Evolutionary conservation across 768 basidiomycete genomes (phyloP).

Genomic region (Kwoniella botswanensis): DNA sequence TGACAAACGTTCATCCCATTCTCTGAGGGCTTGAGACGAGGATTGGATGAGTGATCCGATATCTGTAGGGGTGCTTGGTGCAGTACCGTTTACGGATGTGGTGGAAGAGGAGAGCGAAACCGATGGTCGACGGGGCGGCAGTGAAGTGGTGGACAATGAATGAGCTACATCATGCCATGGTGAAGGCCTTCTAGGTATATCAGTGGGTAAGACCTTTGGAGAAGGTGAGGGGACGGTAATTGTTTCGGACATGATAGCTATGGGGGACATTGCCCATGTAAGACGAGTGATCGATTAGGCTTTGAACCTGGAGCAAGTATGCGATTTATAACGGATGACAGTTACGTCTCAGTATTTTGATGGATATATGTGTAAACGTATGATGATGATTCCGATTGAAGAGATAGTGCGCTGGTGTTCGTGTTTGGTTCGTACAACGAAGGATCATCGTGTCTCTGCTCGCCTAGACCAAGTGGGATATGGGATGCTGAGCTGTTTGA

Average conservation of each 20-base stretch:
- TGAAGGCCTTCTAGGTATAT: conserved; percentile 42
- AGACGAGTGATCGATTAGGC: not conserved
- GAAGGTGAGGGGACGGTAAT: not conserved
- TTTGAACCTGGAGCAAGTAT: not conserved
- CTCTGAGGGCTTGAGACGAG: conserved; percentile 38
- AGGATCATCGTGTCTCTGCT: conserved; percentile 13
- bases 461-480: too few relatives aligned
- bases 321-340: not conserved
- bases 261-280: not conserved
- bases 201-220: conserved; percentile 12
- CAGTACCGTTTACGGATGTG: not conserved
- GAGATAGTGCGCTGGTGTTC: not conserved
- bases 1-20: conserved; percentile 39
- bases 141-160: conserved; percentile 39
- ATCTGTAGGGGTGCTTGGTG: not conserved
- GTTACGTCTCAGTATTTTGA: not conserved
- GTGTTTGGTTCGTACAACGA: conserved; percentile 18
- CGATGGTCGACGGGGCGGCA: conserved; percentile 24
- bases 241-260: conserved; percentile 4
- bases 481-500: too few relatives aligned
- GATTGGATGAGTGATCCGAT: not conserved
- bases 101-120: conserved; percentile 20
- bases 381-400: not conserved
- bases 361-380: not conserved
- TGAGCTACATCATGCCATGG: conserved; percentile 53